Evolutionary conservation across 1,284 basidiomycete genomes (phyloP).

Genomic region (Cutaneotrichosporon sp.): DNA sequence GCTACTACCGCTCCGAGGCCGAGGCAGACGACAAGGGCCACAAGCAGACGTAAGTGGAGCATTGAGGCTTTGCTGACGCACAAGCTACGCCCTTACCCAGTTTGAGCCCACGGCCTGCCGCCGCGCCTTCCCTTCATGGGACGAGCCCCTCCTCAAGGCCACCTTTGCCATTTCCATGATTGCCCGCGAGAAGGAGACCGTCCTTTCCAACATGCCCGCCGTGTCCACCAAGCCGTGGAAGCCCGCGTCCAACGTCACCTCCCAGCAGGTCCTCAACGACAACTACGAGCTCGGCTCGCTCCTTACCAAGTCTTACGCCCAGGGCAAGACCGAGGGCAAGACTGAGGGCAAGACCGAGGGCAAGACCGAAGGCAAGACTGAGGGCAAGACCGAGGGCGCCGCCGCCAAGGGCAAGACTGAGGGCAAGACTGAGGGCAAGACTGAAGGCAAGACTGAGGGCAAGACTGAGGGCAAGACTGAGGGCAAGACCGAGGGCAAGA

Average conservation of each 20-base stretch:
- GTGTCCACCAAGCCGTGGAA: slow-evolving; percentile 54
- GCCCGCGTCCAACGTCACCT: slow-evolving; percentile 32
- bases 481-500: slow-evolving; percentile 33
- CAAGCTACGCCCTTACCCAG: slow-evolving; percentile 69
- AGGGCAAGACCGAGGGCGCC: slow-evolving; percentile 31
- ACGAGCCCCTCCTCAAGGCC: slow-evolving; percentile 88
- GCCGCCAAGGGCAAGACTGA: slow-evolving; percentile 37
- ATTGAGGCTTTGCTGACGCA: background rate
- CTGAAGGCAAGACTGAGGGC: slow-evolving; percentile 45
- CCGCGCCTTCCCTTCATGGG: slow-evolving; percentile 77
- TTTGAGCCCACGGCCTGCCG: slow-evolving; percentile 79
- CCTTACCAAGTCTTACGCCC: slow-evolving; percentile 26
- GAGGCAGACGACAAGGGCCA: slow-evolving; percentile 50
- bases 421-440: slow-evolving; percentile 43
- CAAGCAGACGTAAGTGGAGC: slow-evolving; percentile 40
- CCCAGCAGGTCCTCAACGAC: slow-evolving; percentile 33
- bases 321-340: slow-evolving; percentile 43
- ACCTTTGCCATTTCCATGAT: slow-evolving; percentile 78
- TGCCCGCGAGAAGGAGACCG: slow-evolving; percentile 64
- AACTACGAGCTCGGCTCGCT: slow-evolving; percentile 46
- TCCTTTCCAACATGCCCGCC: slow-evolving; percentile 75
- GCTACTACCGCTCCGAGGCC: slow-evolving; percentile 49
- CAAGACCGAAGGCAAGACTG: slow-evolving; percentile 20
- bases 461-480: slow-evolving; percentile 40
- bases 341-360: slow-evolving; percentile 47